A percentile compares a stretch with the other conserved stretches of the same genome.
These are phyloP conservation scores for Phlebiopsis flavidoalba DNA, from an alignment of 768 basidiomycete genomes.

Conservation along the genomic window DNA sequence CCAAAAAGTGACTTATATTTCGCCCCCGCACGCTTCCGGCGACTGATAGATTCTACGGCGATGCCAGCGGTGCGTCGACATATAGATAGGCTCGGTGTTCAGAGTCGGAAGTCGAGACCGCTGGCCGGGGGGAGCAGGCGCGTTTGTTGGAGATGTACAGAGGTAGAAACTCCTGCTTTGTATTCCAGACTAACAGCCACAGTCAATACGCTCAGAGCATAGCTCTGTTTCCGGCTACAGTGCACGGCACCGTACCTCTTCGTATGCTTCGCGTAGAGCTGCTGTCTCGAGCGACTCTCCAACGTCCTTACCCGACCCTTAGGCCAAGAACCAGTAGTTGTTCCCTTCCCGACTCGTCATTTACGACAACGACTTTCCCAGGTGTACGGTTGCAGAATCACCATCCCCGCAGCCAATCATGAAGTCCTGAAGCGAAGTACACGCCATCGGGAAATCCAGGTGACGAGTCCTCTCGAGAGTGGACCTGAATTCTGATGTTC, in stretches of 20 bases:
- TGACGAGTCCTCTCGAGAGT: conserved; percentile 29
- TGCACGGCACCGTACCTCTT: conserved; percentile 44
- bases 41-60: background rate
- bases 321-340: conserved; percentile 49
- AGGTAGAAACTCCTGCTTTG: conserved; percentile 40
- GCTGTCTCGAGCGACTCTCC: conserved; percentile 58
- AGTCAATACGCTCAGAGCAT: background rate
- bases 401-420: conserved; percentile 58
- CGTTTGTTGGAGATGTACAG: conserved; percentile 35
- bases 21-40: conserved; percentile 30
- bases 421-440: conserved; percentile 48
- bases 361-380: conserved; percentile 45
- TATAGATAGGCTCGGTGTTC: conserved; percentile 41
- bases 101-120: conserved; percentile 1
- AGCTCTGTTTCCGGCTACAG: background rate
- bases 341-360: conserved; percentile 28
- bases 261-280: conserved; percentile 60
- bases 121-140: conserved; percentile 34
- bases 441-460: conserved; percentile 36
- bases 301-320: conserved; percentile 60
- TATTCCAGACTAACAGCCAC: conserved; percentile 43
- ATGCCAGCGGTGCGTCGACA: conserved; percentile 29
- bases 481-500: background rate
- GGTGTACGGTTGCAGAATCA: conserved; percentile 58
- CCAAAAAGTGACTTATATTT: conserved; percentile 54